Percentiles rank a stretch among this genome's conserved stretches.
Evolutionary conservation across 306 rosid species (phyloP).

Genomic region (Heteromeles arbutifolia): DNA sequence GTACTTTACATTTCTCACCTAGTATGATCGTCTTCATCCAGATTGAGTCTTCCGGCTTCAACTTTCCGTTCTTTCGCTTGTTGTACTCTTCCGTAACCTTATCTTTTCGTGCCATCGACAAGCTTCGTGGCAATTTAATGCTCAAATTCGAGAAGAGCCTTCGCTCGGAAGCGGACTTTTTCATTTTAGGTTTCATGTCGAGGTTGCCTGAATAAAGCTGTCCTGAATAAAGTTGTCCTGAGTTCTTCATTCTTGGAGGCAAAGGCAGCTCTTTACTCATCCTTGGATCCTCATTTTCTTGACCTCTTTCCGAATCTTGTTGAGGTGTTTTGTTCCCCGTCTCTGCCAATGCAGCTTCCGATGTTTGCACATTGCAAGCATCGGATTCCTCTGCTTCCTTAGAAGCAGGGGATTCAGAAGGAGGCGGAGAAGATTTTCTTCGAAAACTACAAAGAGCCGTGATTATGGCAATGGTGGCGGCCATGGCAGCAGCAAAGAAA

Average conservation of each 20-base stretch:
- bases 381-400: neutral
- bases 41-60: constrained; percentile 50
- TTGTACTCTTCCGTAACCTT: constrained; percentile 18
- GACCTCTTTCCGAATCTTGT: neutral
- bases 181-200: neutral
- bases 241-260: constrained; percentile 46
- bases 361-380: neutral
- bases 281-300: neutral
- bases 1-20: constrained; percentile 63
- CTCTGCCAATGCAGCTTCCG: neutral
- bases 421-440: constrained; percentile 12
- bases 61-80: constrained; percentile 14
- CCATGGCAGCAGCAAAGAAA: constrained; percentile 37
- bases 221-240: neutral
- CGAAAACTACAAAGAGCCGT: constrained; percentile 42
- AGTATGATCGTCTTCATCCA: constrained; percentile 87
- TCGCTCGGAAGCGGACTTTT: constrained; percentile 46
- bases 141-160: constrained; percentile 27
- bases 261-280: constrained; percentile 46
- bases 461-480: constrained; percentile 49
- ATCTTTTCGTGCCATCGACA: constrained; percentile 35
- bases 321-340: constrained; percentile 3
- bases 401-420: constrained; percentile 1
- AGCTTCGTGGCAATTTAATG: constrained; percentile 47
- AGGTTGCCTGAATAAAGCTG: neutral